These are phyloP conservation scores for Ophiostoma ulmi DNA, from an alignment of 2,329 filamentous ascomycete species.

Conservation along the genomic window DNA sequence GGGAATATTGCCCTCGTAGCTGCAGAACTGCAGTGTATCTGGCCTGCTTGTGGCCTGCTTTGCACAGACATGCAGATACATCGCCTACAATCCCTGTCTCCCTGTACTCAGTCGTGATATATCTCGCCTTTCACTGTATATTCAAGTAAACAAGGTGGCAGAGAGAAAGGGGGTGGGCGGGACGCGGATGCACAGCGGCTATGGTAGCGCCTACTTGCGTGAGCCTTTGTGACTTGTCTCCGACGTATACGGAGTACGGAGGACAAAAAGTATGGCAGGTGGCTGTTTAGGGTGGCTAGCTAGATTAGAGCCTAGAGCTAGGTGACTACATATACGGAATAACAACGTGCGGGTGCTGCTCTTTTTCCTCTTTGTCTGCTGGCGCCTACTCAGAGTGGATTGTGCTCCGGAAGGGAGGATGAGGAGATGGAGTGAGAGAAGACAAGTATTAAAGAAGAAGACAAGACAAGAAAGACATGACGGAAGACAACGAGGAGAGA, in stretches of 20 bases:
- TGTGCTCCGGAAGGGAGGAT: conserved; percentile 9
- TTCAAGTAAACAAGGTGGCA: background rate
- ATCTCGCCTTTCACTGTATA: background rate
- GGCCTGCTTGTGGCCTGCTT: background rate
- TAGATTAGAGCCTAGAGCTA: background rate
- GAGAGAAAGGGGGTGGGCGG: background rate
- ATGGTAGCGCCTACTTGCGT: conserved; percentile 1
- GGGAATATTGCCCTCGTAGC: background rate
- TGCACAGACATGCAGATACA: background rate
- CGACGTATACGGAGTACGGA: background rate
- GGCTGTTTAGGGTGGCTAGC: background rate
- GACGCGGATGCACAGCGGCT: conserved; percentile 11
- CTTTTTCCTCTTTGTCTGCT: conserved; percentile 12
- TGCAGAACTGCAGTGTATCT: background rate
- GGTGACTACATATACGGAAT: background rate
- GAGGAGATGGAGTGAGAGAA: background rate
- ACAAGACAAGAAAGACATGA: background rate
- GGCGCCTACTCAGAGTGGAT: conserved; percentile 8
- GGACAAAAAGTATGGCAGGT: background rate
- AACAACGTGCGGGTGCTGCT: conserved; percentile 3
- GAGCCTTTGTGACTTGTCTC: background rate
- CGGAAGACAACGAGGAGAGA: background rate
- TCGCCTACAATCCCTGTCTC: background rate
- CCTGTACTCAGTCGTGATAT: background rate
- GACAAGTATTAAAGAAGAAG: background rate